Conservation (phyloP, 257 asterid species). For the Solanum chiquidenum region DNA sequence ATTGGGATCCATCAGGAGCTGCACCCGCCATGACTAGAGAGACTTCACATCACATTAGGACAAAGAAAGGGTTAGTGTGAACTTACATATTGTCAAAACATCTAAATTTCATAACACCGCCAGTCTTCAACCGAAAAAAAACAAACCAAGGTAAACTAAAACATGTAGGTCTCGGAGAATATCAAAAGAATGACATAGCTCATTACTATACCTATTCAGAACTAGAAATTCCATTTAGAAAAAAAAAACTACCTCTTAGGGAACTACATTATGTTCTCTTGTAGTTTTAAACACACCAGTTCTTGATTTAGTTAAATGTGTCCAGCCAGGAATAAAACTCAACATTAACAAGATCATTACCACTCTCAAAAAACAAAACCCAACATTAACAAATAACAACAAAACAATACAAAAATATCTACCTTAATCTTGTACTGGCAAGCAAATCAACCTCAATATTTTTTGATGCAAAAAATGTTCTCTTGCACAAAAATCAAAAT, state of each 20-base stretch:
- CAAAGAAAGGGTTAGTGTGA: neutral
- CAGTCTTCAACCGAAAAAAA: neutral
- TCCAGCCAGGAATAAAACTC: neutral
- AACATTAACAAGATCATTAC: neutral
- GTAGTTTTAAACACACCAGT: neutral
- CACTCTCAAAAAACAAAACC: neutral
- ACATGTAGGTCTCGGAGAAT: neutral
- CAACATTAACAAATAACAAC: neutral
- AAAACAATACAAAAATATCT: neutral
- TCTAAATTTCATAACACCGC: neutral
- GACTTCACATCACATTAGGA: neutral
- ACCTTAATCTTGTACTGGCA: neutral
- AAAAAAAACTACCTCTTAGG: neutral
- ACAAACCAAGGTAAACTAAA: neutral
- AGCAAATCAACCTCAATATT: neutral
- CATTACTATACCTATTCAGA: neutral
- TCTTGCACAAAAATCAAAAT: neutral
- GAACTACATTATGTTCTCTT: neutral
- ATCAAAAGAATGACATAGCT: neutral
- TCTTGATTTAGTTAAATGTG: neutral
- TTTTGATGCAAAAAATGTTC: neutral
- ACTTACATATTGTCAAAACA: neutral
- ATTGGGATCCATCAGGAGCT: constrained; percentile 1
- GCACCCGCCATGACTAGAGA: neutral
- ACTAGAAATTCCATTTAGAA: neutral